Conservation (phyloP, 2,329 filamentous ascomycete genomes). For the Botryotinia globosa region DNA sequence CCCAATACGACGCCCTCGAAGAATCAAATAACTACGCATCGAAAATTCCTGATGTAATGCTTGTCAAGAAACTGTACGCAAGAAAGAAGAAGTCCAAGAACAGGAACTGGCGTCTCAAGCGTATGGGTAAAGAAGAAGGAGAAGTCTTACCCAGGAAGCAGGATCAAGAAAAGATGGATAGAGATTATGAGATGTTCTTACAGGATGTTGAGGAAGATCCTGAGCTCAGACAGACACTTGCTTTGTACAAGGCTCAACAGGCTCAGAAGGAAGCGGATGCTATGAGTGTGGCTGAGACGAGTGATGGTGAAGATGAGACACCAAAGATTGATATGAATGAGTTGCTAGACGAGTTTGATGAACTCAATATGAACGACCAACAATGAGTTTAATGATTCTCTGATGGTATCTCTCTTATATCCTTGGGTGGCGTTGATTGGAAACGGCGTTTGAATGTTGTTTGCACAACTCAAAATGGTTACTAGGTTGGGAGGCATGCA, state of each 20-base stretch:
- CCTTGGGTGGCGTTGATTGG: slow-evolving; percentile 18
- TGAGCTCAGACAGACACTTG: slow-evolving; percentile 79
- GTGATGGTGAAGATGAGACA: slow-evolving; percentile 59
- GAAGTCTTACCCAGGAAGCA: slow-evolving; percentile 83
- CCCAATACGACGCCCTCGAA: slow-evolving; percentile 80
- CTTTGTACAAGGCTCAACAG: slow-evolving; percentile 70
- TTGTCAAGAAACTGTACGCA: slow-evolving; percentile 96
- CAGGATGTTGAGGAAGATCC: slow-evolving; percentile 94
- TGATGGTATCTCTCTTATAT: slow-evolving; percentile 17
- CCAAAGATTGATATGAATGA: slow-evolving; percentile 76
- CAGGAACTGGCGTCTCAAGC: slow-evolving; percentile 92
- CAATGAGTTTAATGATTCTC: slow-evolving; percentile 19
- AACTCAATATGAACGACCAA: slow-evolving; percentile 61
- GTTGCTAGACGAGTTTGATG: slow-evolving; percentile 88
- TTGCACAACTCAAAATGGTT: slow-evolving; percentile 13
- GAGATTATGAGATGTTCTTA: slow-evolving; percentile 96
- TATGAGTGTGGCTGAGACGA: slow-evolving; percentile 66
- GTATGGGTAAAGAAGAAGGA: slow-evolving; percentile 85
- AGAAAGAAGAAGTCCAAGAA: slow-evolving; percentile 78
- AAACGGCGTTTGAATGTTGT: slow-evolving; percentile 14
- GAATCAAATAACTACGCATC: slow-evolving; percentile 70
- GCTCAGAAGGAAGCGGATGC: slow-evolving; percentile 53
- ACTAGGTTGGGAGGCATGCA: slow-evolving; percentile 1
- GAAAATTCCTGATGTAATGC: slow-evolving; percentile 83
- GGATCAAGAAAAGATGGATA: slow-evolving; percentile 83